Base-by-base conservation (phyloP, 2,329 filamentous ascomycete genomes). In the Keithomyces neogunnii region DNA sequence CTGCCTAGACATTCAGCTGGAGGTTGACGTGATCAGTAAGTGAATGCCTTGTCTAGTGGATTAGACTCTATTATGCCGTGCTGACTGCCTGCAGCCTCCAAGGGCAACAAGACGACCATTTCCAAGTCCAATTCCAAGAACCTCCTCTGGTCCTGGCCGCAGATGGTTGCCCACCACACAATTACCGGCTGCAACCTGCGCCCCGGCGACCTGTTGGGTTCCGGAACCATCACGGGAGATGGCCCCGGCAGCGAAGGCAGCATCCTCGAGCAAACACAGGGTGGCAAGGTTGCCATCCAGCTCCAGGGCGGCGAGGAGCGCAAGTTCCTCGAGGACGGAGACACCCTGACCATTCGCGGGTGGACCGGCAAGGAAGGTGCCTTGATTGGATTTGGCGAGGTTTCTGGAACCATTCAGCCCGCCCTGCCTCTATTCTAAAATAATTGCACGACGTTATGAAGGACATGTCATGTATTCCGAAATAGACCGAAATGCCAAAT, bases 111-210 rank as follows among this genome's bases (percentile, higher is more conserved):
- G 45, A 66, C 60, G 2, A 60, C 62, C n/a, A 60, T 72, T 10
- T 62, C 58, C 13, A 60, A 58, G 43, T 69, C 68, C 5, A 70
- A 62, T 47, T 65, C 67, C 1, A 64, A 57, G 26, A 66, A 74
- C 48, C 73, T 93, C 1, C 74, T 92, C 1, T 93, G 83, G 76
- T 91, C 87, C 0, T 93, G 89, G 71, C 78, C 86, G 1, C 89
- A 93, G 63, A 91, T 92, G 87, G 72, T 93, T 35, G 80, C 88
- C 0, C 88, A 93, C 66, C 88, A 93, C 65, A 84, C 85, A 3
- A 78, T 89, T 52, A 86, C 83, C 0, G 88, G 88, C 5, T 93
- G 88, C 66, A 82, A 84, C 6, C 76, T 93, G 69, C 78, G 81
- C 5, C 76, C 83, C 0, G 88, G 88, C 44, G 88, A 95, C 62